Evolutionary conservation across 129 eudicot genomes (phyloP).

Genomic region (Oenanthe sinensis): DNA sequence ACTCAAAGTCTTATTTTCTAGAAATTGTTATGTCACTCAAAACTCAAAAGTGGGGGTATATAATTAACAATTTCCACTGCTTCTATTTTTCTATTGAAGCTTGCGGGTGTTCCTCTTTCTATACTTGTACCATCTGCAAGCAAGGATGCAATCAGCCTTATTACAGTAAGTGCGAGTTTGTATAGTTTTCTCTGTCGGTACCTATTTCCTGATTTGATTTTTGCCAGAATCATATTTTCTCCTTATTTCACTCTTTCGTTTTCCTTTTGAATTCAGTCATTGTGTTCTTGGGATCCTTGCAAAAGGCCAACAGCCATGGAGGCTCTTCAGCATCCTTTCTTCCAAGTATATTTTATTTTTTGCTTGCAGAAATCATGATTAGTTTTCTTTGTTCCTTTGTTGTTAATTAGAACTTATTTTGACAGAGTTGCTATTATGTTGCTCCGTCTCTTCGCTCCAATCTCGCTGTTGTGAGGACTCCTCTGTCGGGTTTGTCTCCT

Average conservation of each 20-base stretch:
- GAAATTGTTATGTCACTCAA: not conserved
- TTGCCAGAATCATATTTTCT: not conserved
- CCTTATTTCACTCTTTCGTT: not conserved
- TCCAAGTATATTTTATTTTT: slow-evolving; percentile 46
- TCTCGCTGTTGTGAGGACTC: slow-evolving; percentile 50
- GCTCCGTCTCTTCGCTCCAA: slow-evolving; percentile 83
- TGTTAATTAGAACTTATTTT: not conserved
- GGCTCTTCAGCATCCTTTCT: slow-evolving; percentile 96
- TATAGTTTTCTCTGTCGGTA: not conserved
- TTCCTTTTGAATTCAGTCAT: slow-evolving; percentile 38
- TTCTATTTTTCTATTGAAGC: slow-evolving; percentile 30
- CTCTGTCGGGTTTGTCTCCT: slow-evolving; percentile 60
- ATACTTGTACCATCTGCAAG: slow-evolving; percentile 77
- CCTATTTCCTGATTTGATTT: not conserved
- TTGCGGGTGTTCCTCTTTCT: slow-evolving; percentile 71
- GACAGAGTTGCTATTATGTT: slow-evolving; percentile 79
- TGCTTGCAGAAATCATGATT: not conserved
- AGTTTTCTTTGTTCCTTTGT: not conserved
- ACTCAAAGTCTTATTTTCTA: not conserved
- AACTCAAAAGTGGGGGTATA: not conserved
- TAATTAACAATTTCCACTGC: not conserved
- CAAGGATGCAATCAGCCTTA: slow-evolving; percentile 74
- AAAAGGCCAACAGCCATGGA: slow-evolving; percentile 91
- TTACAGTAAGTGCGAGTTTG: slow-evolving; percentile 38
- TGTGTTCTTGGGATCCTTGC: slow-evolving; percentile 95